Conservation (phyloP, 2,329 filamentous ascomycete species). For the Purpureocillium lavendulum region DNA sequence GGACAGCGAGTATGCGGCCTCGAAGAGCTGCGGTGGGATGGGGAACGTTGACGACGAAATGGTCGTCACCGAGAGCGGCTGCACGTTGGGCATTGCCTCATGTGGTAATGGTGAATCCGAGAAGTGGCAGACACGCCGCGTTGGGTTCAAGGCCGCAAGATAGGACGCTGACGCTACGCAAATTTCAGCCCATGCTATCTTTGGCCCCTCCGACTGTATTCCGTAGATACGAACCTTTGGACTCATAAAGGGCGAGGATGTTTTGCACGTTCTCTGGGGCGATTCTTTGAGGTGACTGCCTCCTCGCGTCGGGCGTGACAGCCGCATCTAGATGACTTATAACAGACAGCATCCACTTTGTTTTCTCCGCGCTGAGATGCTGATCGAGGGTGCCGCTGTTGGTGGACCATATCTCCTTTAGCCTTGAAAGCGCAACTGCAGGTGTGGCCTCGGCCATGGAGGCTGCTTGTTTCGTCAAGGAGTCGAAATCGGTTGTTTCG, state of each 20-base stretch:
- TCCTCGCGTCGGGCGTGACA: background rate
- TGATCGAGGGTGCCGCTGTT: background rate
- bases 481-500: slow-evolving; percentile 1
- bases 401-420: slow-evolving; percentile 7
- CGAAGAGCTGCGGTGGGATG: slow-evolving; percentile 34
- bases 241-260: slow-evolving; percentile 43
- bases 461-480: slow-evolving; percentile 3
- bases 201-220: background rate
- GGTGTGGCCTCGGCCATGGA: slow-evolving; percentile 8
- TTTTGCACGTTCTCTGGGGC: slow-evolving; percentile 12
- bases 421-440: slow-evolving; percentile 7
- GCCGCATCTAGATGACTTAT: slow-evolving; percentile 37
- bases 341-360: slow-evolving; percentile 49
- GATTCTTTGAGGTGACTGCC: background rate
- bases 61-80: slow-evolving; percentile 29
- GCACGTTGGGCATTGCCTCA: slow-evolving; percentile 28
- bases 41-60: slow-evolving; percentile 26
- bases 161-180: slow-evolving; percentile 38
- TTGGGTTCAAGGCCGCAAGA: slow-evolving; percentile 34
- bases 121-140: slow-evolving; percentile 36
- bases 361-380: slow-evolving; percentile 15
- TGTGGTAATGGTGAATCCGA: slow-evolving; percentile 30
- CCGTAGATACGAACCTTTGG: slow-evolving; percentile 29
- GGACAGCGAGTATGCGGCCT: slow-evolving; percentile 41
- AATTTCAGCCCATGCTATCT: background rate